Evolutionary conservation across 176 grass and related monocot species (phyloP), one percentile per base, ranked within the genome.

Genomic region (Otatea glauca): DNA sequence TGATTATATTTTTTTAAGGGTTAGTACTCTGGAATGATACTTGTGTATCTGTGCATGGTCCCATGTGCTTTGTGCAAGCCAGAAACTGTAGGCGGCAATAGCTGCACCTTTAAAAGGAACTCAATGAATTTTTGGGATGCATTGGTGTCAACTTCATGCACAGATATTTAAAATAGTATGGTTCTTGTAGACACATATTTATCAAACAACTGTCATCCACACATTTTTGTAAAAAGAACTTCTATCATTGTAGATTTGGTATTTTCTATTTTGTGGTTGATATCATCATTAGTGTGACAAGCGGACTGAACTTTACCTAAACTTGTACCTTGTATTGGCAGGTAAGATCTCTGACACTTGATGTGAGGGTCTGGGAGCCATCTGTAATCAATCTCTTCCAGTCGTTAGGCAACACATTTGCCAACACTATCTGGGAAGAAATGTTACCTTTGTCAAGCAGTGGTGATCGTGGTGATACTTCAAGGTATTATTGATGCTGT

Each of bases 351-450:
- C 88, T 99, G 83, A 99, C 96, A 42, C 96, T 99, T 90, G 96
- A 99, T 90, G 96, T 99, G 78, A 90, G 89, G 88, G 96, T 92
- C 53, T 99, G 96, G 96, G 96, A 99, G 81, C 81, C 81, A 72
- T 99, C 96, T 64, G 96, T 99, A 76, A 99, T 99, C 72, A 96
- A 94, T 84, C 89, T 99, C 70, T 99, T 99, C 81, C 93, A 99
- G 71, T 96, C 96, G 65, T 82, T 96, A 77, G 96, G 96, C 70
- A 99, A 99, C 85, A 86, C 86, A 32, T 96, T 96, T 68, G 93
- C 96, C 62, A 99, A 99, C 69, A 91, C 86, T 82, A 81, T 99
- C 72, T 96, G 96, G 96, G 96, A 99, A 80, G 93, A 92, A 88
- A 80, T 91, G 54, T 93, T 99, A 55, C 81, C 71, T 75, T 85